Base-by-base conservation (phyloP, 1,284 basidiomycete genomes). In the Ceratorhiza oryzae-sativae region DNA sequence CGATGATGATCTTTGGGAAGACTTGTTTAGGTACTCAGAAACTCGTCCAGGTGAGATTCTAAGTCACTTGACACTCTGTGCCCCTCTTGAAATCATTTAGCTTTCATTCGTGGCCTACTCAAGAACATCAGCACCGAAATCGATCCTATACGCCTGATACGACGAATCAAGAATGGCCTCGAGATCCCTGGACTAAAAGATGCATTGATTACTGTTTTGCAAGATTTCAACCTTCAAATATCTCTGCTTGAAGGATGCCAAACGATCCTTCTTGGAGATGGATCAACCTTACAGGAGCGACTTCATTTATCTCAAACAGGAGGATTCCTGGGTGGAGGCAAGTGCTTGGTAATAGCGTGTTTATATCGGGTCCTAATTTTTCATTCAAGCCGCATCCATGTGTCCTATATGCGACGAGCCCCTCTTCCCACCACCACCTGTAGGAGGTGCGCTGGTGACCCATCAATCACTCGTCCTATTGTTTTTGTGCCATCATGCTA, bases 1-100 rank as follows among this genome's bases (percentile, higher is more conserved):
- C 72, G 97, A 99, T 77, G 90, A 95, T 75, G 97, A 99, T 79
- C 87, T 99, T 0, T 99, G 97, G 97, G 97, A 98, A 78, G 95
- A 98, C 79, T 85, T 99, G 12, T 83, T 99, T 23, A 88, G 86
- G 73, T 98, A 99, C 78, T 97, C 97, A 0, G 97, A 98, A 80
- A 95, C 93, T 18, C 85, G 94, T 72, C 97, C 97, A 48, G 82
- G 92, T 94, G 72, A 9, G 60, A 23, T 20, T 12, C n/a, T 27
- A 45, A 18, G n/a, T 67, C 85, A 79, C 10, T 5, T 36, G 45
- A 41, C 12, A 48, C 6, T 39, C 6, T 39, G 3, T n/a, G 27
- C 32, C 25, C 18, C 62, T 39, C 25, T 34, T 73, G 27, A 32
- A 2, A 34, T n/a, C 18, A 67, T 46, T 53, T 77, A 92, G 93